Base-by-base conservation (phyloP, 2,329 filamentous ascomycete genomes). In the Malbranchea cinnamomea region DNA sequence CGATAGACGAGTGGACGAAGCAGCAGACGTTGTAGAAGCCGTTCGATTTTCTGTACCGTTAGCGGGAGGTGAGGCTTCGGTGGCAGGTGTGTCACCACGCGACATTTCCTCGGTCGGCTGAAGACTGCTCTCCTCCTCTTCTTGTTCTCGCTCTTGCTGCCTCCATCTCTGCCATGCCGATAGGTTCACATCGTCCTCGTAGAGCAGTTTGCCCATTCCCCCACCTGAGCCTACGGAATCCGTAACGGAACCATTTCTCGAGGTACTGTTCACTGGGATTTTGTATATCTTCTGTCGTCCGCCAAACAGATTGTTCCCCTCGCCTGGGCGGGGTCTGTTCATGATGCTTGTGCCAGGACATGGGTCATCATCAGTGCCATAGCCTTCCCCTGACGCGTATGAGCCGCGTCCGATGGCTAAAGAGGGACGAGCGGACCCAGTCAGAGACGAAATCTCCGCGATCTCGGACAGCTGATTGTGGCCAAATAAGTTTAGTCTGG, bases 241-340 rank as follows among this genome's bases (percentile, higher is more conserved):
- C 2, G 62, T 63, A 5, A 42, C 45, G 23, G 50, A 48, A 26
- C 49, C 55, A 19, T 19, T 40, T 18, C 36, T 35, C 24, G 51
- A 48, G 9, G 49, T 48, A 12, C 53, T 52, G 15, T 65, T 64
- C 3, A 61, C 62, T 1, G 79, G 66, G 39, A 93, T 80, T 52
- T 83, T 85, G 55, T 91, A 95, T 21, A 95, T 77, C 59, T 95
- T 95, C 52, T 95, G 89, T 25, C 89, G 74, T 10, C 89, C 89
- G 34, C 89, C 89, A 54, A 98, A 98, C 33, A 98, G 56, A 42
- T 81, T 78, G 49, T 95, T 98, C 26, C 87, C 84, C 48, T 95
- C 87, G 1, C 71, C 75, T 0, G 82, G 84, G 42, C 85, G 77
- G 5, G 78, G 65, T 30, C 89, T 69, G 43, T 65, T 77, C 32